A percentile compares a stretch with the other conserved stretches of the same genome.
Evolutionary conservation across 208 protist genomes (phyloP).

Genomic region (Naegleria gruberi): DNA sequence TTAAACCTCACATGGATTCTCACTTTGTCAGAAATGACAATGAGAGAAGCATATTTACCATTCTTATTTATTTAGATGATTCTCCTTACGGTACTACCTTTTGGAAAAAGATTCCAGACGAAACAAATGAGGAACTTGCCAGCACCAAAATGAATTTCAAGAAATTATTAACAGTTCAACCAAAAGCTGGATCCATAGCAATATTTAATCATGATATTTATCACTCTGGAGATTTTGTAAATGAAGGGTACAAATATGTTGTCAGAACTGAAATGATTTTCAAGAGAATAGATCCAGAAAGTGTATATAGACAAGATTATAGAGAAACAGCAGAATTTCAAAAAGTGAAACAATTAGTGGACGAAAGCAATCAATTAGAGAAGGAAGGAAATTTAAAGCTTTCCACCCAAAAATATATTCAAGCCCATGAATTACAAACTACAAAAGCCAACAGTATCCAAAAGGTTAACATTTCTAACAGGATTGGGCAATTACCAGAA

Average conservation of each 20-base stretch:
- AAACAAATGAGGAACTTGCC: too few relatives aligned
- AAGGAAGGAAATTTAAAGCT: neutral
- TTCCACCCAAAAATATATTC: neutral
- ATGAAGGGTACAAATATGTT: slow-evolving; percentile 1
- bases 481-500: too few relatives aligned
- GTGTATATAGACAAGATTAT: neutral
- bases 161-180: neutral
- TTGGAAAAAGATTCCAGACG: too few relatives aligned
- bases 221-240: neutral
- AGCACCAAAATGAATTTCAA: too few relatives aligned
- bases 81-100: slow-evolving; percentile 26
- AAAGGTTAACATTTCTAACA: too few relatives aligned
- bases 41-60: slow-evolving; percentile 27
- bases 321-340: neutral
- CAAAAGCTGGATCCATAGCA: neutral
- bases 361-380: neutral
- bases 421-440: too few relatives aligned
- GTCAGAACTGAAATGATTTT: too few relatives aligned
- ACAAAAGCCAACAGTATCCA: too few relatives aligned
- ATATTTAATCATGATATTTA: slow-evolving; percentile 14
- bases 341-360: neutral
- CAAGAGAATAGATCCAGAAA: neutral
- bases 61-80: slow-evolving; percentile 34
- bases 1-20: slow-evolving; percentile 28
- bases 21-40: slow-evolving; percentile 2